Conservation (phyloP, 495 filamentous ascomycete species). For the Astrothelium subdiscretum region DNA sequence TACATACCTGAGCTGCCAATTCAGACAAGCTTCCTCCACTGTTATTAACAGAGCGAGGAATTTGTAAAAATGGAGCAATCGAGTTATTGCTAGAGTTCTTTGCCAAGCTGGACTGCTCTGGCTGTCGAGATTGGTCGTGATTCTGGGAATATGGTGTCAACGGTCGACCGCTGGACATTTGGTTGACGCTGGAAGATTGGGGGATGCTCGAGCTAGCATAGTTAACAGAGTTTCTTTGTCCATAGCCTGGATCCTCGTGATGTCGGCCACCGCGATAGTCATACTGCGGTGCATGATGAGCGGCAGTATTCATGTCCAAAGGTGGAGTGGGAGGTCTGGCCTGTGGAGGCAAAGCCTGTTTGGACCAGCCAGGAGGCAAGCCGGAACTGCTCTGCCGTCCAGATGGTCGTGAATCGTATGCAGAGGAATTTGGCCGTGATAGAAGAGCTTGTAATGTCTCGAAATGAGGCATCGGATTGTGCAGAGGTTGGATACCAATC, state of each 20-base stretch:
- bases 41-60: conserved; percentile 20
- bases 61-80: conserved; percentile 21
- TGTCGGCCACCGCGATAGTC: neutral
- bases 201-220: conserved; percentile 6
- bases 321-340: neutral
- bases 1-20: conserved; percentile 19
- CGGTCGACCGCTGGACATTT: neutral
- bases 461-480: conserved; percentile 1
- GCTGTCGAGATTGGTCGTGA: neutral
- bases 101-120: neutral
- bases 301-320: conserved; percentile 4
- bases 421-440: neutral
- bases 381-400: neutral
- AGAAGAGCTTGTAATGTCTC: neutral
- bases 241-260: conserved; percentile 5
- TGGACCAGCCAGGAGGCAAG: neutral
- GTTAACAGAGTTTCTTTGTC: conserved; percentile 17
- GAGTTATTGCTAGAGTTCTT: conserved; percentile 4
- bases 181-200: neutral
- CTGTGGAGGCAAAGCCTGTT: neutral
- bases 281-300: neutral
- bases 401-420: neutral
- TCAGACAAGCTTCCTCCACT: conserved; percentile 21
- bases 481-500: neutral
- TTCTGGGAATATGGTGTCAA: neutral